Evolutionary conservation across 345 rosid species (phyloP), one percentile per base, ranked within the genome.

Genomic region (Citrus sinensis): DNA sequence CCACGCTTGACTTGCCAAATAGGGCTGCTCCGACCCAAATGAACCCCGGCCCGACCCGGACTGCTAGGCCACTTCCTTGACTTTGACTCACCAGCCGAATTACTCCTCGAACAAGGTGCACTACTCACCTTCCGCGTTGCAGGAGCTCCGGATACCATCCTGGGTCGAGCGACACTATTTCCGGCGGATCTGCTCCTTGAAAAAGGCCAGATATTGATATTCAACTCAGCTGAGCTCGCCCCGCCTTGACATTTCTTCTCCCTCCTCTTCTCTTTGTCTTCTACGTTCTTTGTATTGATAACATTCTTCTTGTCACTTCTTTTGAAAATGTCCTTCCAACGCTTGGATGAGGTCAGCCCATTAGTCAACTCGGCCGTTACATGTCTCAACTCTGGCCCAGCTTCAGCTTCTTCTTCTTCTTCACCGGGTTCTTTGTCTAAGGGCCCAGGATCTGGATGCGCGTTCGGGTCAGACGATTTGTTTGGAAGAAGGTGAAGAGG

Each of bases 141-240:
- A n/a, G 89, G 86, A 79, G 84, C 78, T 42, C 87, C 86, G 5
- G 88, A 35, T 0, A 80, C 63, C 83, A 86, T 68, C 74, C 87
- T 87, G 59, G 93, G 90, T 76, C 97, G 86, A 80, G 80, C 71
- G 68, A 69, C 89, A 54, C 85, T 63, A 81, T 85, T 93, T 1
- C 94, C 95, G 1, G 92, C 91, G 84, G 97, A 93, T 87, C 94
- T 93, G 76, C 95, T 93, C 80, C 95, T 80, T 20, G 95, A 89
- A 81, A 93, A 93, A 17, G 94, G 95, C 97, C 97, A 93, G 32
- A 93, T 82, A 83, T 93, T 87, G 67, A 93, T 93, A 34, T 91
- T 93, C 35, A 91, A 81, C 88, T 89, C 94, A 2, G 95, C 85
- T 1, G 80, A 67, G 70, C 71, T 81, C 3, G 79, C 78, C 30